These are phyloP conservation scores for Paramecium pentaurelia DNA, from an alignment of 73 alveolate species.

Conservation along the genomic window DNA sequence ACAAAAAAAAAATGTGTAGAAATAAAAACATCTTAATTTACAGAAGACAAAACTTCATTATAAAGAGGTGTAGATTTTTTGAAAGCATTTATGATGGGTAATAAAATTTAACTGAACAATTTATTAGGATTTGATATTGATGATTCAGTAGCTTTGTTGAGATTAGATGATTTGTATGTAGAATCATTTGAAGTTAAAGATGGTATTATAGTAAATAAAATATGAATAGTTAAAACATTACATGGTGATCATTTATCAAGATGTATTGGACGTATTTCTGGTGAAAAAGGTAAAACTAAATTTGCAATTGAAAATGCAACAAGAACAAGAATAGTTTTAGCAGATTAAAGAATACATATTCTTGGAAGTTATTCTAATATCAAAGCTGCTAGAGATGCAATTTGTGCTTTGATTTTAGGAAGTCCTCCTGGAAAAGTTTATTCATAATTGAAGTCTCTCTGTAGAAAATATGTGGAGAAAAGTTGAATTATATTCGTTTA, in stretches of 20 bases:
- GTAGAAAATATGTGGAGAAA: conserved; percentile 79
- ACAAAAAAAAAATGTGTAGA: conserved; percentile 96
- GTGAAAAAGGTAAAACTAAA: conserved; percentile 98
- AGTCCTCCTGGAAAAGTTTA: conserved; percentile 99
- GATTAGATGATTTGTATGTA: conserved; percentile 97
- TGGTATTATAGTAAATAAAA: not conserved
- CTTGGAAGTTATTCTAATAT: conserved; percentile 87
- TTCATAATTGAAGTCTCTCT: conserved; percentile 93
- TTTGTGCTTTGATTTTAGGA: conserved; percentile 97
- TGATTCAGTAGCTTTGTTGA: conserved; percentile 98
- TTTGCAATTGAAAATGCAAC: conserved; percentile 99
- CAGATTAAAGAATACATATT: conserved; percentile 97
- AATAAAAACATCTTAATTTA: conserved; percentile 88
- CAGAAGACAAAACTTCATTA: conserved; percentile 93
- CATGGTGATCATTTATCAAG: conserved; percentile 98
- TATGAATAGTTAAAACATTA: conserved; percentile 82
- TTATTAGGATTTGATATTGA: conserved; percentile 83
- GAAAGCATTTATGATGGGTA: conserved; percentile 97
- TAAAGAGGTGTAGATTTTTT: conserved; percentile 96
- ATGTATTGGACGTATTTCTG: conserved; percentile 99
- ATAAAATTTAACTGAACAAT: not conserved
- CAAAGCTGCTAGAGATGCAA: conserved; percentile 96
- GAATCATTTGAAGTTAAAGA: conserved; percentile 99
- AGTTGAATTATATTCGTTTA: not conserved
- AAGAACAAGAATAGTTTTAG: conserved; percentile 96